A percentile compares a stretch with the other conserved stretches of the same genome.
Conservation (phyloP, 1,284 basidiomycete species). For the Moniliella sp. region DNA sequence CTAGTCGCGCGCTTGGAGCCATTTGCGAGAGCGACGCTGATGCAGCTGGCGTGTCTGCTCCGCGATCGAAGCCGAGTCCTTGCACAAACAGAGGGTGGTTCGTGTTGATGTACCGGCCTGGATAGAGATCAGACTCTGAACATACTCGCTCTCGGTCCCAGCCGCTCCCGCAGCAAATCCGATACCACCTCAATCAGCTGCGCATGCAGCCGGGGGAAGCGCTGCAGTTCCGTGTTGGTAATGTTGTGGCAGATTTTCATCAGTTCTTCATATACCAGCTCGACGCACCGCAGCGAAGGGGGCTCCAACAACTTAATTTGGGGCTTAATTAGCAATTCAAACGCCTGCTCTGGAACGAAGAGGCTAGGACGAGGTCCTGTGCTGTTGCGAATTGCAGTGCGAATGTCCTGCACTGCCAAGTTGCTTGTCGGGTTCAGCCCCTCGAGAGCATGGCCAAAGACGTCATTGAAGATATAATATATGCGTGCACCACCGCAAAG, state of each 20-base stretch:
- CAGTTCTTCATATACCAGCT: slow-evolving; percentile 92
- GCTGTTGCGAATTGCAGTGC: slow-evolving; percentile 92
- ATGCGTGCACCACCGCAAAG: slow-evolving; percentile 90
- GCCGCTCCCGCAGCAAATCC: slow-evolving; percentile 73
- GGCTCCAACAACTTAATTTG: slow-evolving; percentile 91
- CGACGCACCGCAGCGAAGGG: slow-evolving; percentile 80
- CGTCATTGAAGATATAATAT: slow-evolving; percentile 98
- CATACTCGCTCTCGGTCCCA: slow-evolving; percentile 88
- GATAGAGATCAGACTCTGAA: slow-evolving; percentile 81
- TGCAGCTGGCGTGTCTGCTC: slow-evolving; percentile 4
- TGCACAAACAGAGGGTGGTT: slow-evolving; percentile 76
- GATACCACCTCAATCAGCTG: slow-evolving; percentile 93
- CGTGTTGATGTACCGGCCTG: slow-evolving; percentile 97
- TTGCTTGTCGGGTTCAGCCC: slow-evolving; percentile 77
- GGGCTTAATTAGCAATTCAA: slow-evolving; percentile 89
- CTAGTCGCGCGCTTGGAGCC: too few species aligned
- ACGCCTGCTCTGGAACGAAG: slow-evolving; percentile 90
- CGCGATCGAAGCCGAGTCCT: background rate
- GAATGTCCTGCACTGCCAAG: slow-evolving; percentile 77
- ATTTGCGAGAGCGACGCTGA: slow-evolving; percentile 13
- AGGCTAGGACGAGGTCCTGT: slow-evolving; percentile 86
- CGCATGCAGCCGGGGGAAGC: slow-evolving; percentile 77
- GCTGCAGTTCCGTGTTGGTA: slow-evolving; percentile 84
- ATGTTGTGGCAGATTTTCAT: slow-evolving; percentile 99
- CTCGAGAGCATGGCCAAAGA: slow-evolving; percentile 76